Evolutionary conservation across 257 asterid genomes (phyloP), one percentile per base, ranked within the genome.

Genomic region (Salvia splendens): DNA sequence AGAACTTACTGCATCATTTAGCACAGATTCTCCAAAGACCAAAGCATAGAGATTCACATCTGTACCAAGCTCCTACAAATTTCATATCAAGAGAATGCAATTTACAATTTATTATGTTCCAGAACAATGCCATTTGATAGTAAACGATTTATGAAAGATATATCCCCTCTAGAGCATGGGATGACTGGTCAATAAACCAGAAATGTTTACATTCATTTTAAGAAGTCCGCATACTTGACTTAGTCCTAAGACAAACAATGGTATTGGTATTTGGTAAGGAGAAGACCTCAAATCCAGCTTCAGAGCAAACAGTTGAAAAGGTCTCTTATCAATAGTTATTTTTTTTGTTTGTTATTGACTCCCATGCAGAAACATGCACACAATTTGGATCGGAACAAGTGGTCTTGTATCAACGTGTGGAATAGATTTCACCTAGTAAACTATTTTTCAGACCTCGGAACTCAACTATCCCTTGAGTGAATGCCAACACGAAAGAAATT

Each of bases 21-120:
- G 78, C 75, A 94, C 99, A 75, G 99, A 94, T 72, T 94, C 99
- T 47, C 99, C 99, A 78, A 94, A 94, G 55, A 94, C 99, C 83
- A 94, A 77, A 15, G 99, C 99, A 47, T 91, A 94, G 60, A 94
- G 96, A 79, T 94, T 94, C 73, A 75, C 89, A 36, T 94, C 99
- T 8, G 96, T 80, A 65, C 99, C 97, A 76, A 94, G 96, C 89
- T 94, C 99, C 96, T 94, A 73, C 15, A 80, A 33, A 72, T 48
- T 64, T 56, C 78, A 75, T 42, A 61, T 61, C 62, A 74, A 67
- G 75, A 66, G 57, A 47, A 70, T 50, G 58, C 55, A 64, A 58
- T 50, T 60, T 28, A 20, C 35, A 61, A 71, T 66, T 64, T 45
- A 49, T 51, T 52, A 61, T 58, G 56, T 28, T 40, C 59, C 59